phyloP scores from a whole-genome alignment of 2,329 filamentous ascomycete genomes.

The Hymenoscyphus scutula region DNA sequence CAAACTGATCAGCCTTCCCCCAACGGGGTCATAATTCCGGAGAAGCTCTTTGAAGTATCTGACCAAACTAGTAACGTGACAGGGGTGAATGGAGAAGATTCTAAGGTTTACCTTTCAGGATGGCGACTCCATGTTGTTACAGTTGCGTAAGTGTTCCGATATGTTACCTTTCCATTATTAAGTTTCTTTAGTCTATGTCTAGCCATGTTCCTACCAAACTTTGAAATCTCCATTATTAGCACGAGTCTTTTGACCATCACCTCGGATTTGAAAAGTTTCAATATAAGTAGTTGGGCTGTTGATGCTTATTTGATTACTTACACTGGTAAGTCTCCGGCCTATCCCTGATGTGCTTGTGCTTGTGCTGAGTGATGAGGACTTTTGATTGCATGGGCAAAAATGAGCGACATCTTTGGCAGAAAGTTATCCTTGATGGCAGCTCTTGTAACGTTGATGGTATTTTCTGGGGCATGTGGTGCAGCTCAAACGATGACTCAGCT shows the following conservation, averaged over 20 bases:
- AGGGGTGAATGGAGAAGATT: not conserved
- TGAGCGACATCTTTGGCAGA: slow-evolving; percentile 13
- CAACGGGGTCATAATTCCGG: not conserved
- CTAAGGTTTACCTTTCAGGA: not conserved
- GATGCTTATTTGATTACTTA: slow-evolving; percentile 10
- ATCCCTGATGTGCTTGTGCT: not conserved
- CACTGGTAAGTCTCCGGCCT: not conserved
- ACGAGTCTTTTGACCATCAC: slow-evolving; percentile 12
- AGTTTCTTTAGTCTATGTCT: slow-evolving; percentile 3
- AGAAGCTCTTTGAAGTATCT: not conserved
- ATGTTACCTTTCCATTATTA: not conserved
- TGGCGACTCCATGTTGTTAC: not conserved
- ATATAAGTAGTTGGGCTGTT: slow-evolving; percentile 8
- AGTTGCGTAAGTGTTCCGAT: not conserved
- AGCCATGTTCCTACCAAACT: slow-evolving; percentile 11
- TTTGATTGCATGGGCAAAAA: slow-evolving; percentile 14
- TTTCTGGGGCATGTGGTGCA: slow-evolving; percentile 14
- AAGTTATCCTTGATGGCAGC: slow-evolving; percentile 8
- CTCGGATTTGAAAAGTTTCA: slow-evolving; percentile 6
- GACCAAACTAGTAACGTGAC: not conserved
- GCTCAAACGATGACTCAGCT: slow-evolving; percentile 17
- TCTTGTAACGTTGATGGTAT: slow-evolving; percentile 6
- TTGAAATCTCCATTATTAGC: slow-evolving; percentile 13
- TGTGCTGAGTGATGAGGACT: not conserved
- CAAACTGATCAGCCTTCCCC: not conserved